phyloP scores from a whole-genome alignment of 2,329 filamentous ascomycete species.

The Fusarium begoniae region DNA sequence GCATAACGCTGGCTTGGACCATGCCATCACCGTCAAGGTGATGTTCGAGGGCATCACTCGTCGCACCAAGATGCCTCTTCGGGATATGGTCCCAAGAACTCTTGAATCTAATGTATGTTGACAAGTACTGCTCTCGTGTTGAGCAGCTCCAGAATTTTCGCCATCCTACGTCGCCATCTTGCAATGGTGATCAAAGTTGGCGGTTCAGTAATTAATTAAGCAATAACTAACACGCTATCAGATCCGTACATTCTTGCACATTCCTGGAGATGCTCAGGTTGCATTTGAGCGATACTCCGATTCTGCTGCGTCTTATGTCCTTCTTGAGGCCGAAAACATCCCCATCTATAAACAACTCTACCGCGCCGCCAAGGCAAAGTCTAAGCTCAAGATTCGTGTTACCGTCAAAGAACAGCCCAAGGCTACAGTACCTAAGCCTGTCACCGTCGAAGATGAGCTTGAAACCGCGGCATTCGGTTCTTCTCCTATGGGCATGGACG shows the following conservation, averaged over 20 bases:
- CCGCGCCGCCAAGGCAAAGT: conserved; percentile 95
- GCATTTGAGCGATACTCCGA: conserved; percentile 95
- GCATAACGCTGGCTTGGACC: conserved; percentile 41
- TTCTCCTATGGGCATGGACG: conserved; percentile 15
- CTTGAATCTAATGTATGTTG: conserved; percentile 85
- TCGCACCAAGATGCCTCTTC: conserved; percentile 88
- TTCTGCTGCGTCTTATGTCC: conserved; percentile 82
- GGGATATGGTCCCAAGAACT: conserved; percentile 77
- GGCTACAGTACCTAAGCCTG: conserved; percentile 49
- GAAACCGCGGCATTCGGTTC: conserved; percentile 40
- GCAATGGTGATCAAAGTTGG: not conserved
- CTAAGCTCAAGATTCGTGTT: conserved; percentile 90
- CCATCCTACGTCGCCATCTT: not conserved
- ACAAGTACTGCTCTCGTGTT: not conserved
- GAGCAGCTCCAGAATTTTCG: not conserved
- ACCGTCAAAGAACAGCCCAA: conserved; percentile 52
- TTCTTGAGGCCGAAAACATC: conserved; percentile 78
- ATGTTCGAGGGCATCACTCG: conserved; percentile 78
- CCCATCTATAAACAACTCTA: conserved; percentile 97
- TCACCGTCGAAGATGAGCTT: conserved; percentile 62
- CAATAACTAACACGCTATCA: conserved; percentile 35
- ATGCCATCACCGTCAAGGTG: conserved; percentile 82
- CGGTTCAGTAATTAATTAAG: not conserved
- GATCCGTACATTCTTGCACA: conserved; percentile 50
- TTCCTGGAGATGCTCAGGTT: conserved; percentile 51